These are phyloP conservation scores for Aspergillus indologenus DNA, from an alignment of 495 filamentous ascomycete species.

Conservation along the genomic window DNA sequence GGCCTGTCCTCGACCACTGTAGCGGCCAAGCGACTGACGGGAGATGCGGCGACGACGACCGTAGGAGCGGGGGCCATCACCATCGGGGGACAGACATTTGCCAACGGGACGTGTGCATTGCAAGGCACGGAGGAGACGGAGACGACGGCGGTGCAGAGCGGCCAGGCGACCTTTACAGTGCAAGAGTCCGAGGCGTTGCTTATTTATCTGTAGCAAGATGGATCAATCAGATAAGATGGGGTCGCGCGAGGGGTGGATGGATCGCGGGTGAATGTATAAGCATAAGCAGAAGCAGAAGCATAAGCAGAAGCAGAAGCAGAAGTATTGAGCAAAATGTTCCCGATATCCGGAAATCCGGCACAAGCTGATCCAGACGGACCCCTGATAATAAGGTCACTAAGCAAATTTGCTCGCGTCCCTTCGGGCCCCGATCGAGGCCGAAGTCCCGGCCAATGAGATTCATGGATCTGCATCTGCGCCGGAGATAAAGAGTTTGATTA, in stretches of 20 bases:
- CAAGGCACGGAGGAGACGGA: constrained; percentile 44
- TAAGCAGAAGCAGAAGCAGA: no score
- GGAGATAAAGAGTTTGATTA: background rate
- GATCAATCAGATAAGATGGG: background rate
- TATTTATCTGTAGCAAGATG: constrained; percentile 40
- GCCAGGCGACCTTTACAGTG: constrained; percentile 45
- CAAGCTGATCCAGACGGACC: background rate
- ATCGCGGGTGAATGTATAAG: no score
- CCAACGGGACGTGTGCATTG: constrained; percentile 49
- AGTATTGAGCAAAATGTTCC: background rate
- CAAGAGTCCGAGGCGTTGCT: constrained; percentile 54
- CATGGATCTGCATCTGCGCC: background rate
- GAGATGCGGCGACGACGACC: constrained; percentile 44
- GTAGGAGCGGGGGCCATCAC: constrained; percentile 48
- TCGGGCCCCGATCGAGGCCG: background rate
- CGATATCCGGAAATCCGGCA: background rate
- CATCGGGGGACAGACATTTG: constrained; percentile 54
- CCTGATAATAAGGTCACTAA: no score
- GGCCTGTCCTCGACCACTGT: constrained; percentile 38
- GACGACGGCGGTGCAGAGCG: constrained; percentile 34
- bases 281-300: no score
- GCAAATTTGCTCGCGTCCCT: background rate
- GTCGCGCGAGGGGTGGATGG: background rate
- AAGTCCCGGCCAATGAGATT: background rate
- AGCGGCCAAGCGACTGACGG: constrained; percentile 53